Base-by-base conservation (phyloP, 768 basidiomycete species). In the Suillus plorans region DNA sequence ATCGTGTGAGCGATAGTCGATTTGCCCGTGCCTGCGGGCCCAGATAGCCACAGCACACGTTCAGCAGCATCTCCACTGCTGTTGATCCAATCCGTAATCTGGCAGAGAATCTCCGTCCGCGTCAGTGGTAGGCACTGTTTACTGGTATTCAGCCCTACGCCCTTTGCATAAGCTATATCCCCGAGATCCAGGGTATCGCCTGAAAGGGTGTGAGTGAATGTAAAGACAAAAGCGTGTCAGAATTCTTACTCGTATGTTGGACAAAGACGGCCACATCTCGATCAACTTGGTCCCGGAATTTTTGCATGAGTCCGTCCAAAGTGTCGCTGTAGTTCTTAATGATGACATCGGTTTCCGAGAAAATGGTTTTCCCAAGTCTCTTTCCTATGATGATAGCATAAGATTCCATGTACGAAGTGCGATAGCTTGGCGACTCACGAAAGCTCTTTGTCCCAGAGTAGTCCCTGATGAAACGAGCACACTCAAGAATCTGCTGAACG, bases 381-480 rank as follows among this genome's bases (percentile, higher is more conserved):
- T 12, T 16, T 47, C 61, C 61, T 62, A 16, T 22, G 20, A 49
- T 39, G 9, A n/a, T 25, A 16, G 14, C 22, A n/a, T 49, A 14
- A 22, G 22, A 34, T 34, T 31, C 2, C 31, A n/a, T n/a, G 47
- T 5, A n/a, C n/a, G 10, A 34, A 52, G 18, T 36, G 3, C 14
- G 9, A 63, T 69, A 4, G 25, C 25, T 50, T 6, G 49, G 22
- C 1, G 5, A 25, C 49, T 28, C 53, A 74, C 72, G 41, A 57
- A 71, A 71, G 36, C 61, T 69, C 53, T 69, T 69, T 9, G 63
- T 70, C 47, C 60, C 66, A 8, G 72, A 67, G 58, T 75, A 75
- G 28, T 70, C 69, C 8, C 64, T 66, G 20, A 75, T 73, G 52
- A 75, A 75, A 62, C 73, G 70, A 0, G 68, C 73, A 39, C 74